phyloP scores from a whole-genome alignment of 371 early-diverging fungal species.

The Mortierella sp. region DNA sequence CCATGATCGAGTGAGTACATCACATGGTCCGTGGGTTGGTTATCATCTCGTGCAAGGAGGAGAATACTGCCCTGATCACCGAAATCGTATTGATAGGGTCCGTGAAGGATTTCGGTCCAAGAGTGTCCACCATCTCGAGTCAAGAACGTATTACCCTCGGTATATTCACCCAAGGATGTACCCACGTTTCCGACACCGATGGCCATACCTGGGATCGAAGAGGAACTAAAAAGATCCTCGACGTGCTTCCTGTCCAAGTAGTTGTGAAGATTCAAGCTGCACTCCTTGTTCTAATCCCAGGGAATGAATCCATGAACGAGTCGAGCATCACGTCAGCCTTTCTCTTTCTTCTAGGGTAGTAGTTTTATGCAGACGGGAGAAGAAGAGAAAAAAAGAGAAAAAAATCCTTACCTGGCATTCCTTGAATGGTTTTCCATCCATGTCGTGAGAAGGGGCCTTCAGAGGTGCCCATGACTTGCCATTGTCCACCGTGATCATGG shows the following conservation, averaged over 20 bases:
- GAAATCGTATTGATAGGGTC: slow-evolving; percentile 85
- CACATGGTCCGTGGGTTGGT: slow-evolving; percentile 77
- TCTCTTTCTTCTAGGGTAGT: slow-evolving; percentile 43
- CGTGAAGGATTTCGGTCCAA: slow-evolving; percentile 77
- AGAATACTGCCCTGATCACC: slow-evolving; percentile 88
- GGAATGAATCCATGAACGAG: background rate
- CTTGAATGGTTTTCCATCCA: slow-evolving; percentile 24
- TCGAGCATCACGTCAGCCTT: slow-evolving; percentile 43
- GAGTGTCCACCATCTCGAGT: slow-evolving; percentile 87
- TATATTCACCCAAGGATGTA: slow-evolving; percentile 64
- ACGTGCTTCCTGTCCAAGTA: slow-evolving; percentile 83
- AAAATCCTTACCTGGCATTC: slow-evolving; percentile 27
- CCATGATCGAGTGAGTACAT: slow-evolving; percentile 75
- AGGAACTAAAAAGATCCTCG: slow-evolving; percentile 79
- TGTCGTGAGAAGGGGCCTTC: slow-evolving; percentile 26
- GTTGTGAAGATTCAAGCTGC: slow-evolving; percentile 82
- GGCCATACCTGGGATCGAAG: slow-evolving; percentile 88
- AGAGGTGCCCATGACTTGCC: slow-evolving; percentile 62
- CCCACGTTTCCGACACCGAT: slow-evolving; percentile 96
- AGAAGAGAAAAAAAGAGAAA: background rate
- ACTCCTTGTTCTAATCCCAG: slow-evolving; percentile 46
- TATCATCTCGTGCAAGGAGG: slow-evolving; percentile 77
- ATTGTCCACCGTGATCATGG: slow-evolving; percentile 87
- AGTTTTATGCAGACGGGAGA: background rate
- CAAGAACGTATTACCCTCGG: slow-evolving; percentile 83